Base-by-base conservation (phyloP, 2,329 filamentous ascomycete species). In the Pseudogymnoascus sp. region DNA sequence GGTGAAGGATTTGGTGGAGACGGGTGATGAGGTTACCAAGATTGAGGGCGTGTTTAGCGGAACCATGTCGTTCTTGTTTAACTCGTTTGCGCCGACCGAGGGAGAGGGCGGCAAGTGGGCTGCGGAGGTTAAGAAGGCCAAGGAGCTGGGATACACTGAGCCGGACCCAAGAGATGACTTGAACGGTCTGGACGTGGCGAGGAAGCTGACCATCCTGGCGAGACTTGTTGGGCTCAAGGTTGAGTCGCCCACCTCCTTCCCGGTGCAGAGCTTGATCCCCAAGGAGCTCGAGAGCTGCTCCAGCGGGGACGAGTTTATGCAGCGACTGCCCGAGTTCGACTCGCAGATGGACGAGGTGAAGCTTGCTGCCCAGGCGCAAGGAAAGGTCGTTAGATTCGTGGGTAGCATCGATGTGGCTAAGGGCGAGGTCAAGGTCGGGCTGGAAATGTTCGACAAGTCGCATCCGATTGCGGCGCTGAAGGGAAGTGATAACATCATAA, bases 401-500 rank as follows among this genome's bases (percentile, higher is more conserved):
- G 94, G 94, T 57, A 96, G 90, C 73, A 90, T 97, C 64, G 91
- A 99, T 71, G 86, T 96, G 43, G 81, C 78, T n/a, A 82, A 81
- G 64, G 88, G 90, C 73, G 78, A 86, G 68, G 89, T 97, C 73
- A 95, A 92, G 79, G 94, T 99, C 62, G 93, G 94, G 2, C 77
- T 99, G 66, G 88, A 97, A 80, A 90, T 88, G 76, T 92, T 91
- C 68, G 91, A 96, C 67, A 85, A 84, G 68, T 89, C 88, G 63
- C 91, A 95, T 71, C 90, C 94, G 11, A 97, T 99, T 76, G 94
- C 94, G 12, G 88, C 89, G 57, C 81, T 99, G 62, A 96, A 96
- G 82, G 94, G 94, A 36, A 97, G 92, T 74, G 94, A 97, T 74
- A 99, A 99, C 79, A 96, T 99, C 73, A 96, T 99, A 72, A 96